Evolutionary conservation across 2,329 filamentous ascomycete genomes (phyloP), one percentile per base, ranked within the genome.

Genomic region (Ophiostoma pallidulum): DNA sequence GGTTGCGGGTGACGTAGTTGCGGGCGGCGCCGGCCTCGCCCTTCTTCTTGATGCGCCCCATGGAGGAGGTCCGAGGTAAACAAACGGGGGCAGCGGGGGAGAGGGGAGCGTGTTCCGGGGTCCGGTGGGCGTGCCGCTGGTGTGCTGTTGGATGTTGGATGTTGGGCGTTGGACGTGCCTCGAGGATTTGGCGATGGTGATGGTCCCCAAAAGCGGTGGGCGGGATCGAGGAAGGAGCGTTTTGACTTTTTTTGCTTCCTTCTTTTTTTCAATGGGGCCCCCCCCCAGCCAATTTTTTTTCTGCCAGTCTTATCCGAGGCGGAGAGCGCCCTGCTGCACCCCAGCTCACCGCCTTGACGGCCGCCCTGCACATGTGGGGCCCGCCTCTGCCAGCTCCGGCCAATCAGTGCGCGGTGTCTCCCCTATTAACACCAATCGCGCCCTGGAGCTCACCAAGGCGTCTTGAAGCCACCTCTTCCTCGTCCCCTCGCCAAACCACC

Each of bases 1-100:
- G 89, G 36, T 91, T 96, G 66, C 92, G 80, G 49, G 92, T 98
- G 59, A 98, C 89, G 74, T 91, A 98, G 77, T 98, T 98, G 72
- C 92, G 95, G 71, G 90, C 89, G 66, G 88, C 84, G 66, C 92
- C 92, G 64, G 90, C 76, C 65, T 86, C 81, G 63, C 90, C 90
- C 73, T 91, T 96, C 77, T 87, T 94, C 81, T 92, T 94, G 59
- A 90, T 83, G 60, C 80, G 82, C 48, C 71, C 78, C 88, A 94
- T 78, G 29, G 55, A 50, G 4, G 35, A n/a, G 33, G 12, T 13
- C n/a, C n/a, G n/a, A n/a, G n/a, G n/a, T n/a, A n/a, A n/a, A n/a
- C n/a, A n/a, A n/a, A n/a, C n/a, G n/a, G n/a, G n/a, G n/a, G n/a
- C n/a, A n/a, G n/a, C n/a, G n/a, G n/a, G n/a, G n/a, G n/a, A n/a